A percentile compares a stretch with the other conserved stretches of the same genome.
These are phyloP conservation scores for Combretum micranthum DNA, from an alignment of 345 rosid genomes.

Conservation along the genomic window DNA sequence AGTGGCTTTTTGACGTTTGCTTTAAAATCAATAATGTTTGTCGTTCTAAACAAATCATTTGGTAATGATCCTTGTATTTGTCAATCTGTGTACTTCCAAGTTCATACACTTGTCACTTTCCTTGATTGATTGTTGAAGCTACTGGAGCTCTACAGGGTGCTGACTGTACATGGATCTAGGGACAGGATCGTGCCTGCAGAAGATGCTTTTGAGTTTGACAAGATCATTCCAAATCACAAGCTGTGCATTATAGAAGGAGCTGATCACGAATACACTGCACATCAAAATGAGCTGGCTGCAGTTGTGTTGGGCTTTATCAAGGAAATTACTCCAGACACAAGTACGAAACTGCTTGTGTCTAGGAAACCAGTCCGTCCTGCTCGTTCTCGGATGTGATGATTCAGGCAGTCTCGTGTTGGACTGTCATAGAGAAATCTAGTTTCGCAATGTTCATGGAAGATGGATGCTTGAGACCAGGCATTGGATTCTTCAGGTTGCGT, in stretches of 20 bases:
- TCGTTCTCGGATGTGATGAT: conserved; percentile 11
- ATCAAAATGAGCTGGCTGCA: conserved; percentile 54
- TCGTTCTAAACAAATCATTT: too few species aligned
- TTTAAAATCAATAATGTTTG: too few species aligned
- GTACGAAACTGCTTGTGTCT: background rate
- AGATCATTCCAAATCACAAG: conserved; percentile 50
- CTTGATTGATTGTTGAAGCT: background rate
- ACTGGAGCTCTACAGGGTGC: conserved; percentile 44
- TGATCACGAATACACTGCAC: conserved; percentile 76
- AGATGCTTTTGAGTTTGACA: conserved; percentile 67
- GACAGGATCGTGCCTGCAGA: conserved; percentile 53
- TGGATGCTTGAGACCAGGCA: too few species aligned
- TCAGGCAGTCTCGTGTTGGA: too few species aligned
- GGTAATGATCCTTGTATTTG: too few species aligned
- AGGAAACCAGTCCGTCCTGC: background rate
- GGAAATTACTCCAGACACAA: conserved; percentile 10
- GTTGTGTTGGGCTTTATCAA: conserved; percentile 40
- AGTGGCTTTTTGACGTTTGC: too few species aligned
- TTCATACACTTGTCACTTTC: background rate
- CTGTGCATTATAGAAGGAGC: conserved; percentile 63
- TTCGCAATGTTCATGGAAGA: too few species aligned
- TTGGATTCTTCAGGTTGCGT: too few species aligned
- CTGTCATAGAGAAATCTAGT: too few species aligned
- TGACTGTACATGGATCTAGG: conserved; percentile 69
- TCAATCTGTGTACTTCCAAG: too few species aligned